phyloP scores from a whole-genome alignment of 768 basidiomycete genomes.

The Scleroderma citrinum region DNA sequence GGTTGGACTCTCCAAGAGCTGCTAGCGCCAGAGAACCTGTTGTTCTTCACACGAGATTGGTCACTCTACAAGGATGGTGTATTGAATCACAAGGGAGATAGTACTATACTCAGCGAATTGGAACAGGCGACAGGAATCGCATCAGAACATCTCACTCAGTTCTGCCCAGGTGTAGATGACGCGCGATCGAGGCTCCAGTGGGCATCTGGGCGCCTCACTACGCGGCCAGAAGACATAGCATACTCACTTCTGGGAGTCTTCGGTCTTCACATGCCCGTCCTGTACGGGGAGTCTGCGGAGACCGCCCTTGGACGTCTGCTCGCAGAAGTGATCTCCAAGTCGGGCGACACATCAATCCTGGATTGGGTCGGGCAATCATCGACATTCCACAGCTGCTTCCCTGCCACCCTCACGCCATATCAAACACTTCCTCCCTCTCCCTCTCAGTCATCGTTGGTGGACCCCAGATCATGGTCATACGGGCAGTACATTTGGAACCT shows the following conservation, averaged over 20 bases:
- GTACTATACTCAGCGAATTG: neutral
- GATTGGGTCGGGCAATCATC: conserved; percentile 10
- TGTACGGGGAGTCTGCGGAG: conserved; percentile 7
- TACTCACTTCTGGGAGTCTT: conserved; percentile 4
- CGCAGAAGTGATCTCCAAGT: conserved; percentile 2
- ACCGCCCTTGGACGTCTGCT: conserved; percentile 4
- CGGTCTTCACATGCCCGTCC: conserved; percentile 15
- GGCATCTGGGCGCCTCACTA: neutral
- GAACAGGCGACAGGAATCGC: neutral
- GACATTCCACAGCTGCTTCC: conserved; percentile 4
- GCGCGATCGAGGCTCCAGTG: neutral
- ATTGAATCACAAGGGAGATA: neutral
- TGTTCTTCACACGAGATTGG: neutral
- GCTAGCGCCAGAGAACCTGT: neutral
- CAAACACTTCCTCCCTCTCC: neutral
- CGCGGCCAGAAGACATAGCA: neutral
- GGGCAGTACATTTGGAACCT: too few relatives aligned
- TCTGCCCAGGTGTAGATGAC: neutral
- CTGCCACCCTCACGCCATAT: neutral
- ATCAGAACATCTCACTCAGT: neutral
- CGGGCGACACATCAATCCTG: conserved; percentile 3
- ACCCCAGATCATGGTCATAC: neutral
- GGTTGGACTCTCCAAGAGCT: neutral
- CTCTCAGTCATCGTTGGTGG: too few relatives aligned
- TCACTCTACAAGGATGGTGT: neutral